These are phyloP conservation scores for Starmerella apicola DNA, from an alignment of 805 yeast species.

Conservation along the genomic window DNA sequence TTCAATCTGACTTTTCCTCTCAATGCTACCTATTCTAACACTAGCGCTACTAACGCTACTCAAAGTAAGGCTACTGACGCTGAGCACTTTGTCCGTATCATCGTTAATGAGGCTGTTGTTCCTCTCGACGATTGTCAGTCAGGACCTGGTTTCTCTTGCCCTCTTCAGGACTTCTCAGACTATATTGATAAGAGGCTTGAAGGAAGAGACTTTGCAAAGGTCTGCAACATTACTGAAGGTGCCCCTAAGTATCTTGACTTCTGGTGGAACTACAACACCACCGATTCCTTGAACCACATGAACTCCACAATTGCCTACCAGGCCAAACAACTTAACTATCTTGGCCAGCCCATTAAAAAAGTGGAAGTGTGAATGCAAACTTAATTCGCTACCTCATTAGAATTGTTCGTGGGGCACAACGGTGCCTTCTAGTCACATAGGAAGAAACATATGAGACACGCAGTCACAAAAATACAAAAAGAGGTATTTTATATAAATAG, in stretches of 20 bases:
- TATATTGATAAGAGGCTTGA: slow-evolving; percentile 4
- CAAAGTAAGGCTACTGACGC: background rate
- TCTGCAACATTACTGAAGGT: slow-evolving; percentile 4
- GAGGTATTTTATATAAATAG: too few species aligned
- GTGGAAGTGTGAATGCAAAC: too few species aligned
- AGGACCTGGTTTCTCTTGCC: slow-evolving; percentile 46
- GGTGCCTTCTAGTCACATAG: too few species aligned
- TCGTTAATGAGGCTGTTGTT: slow-evolving; percentile 2
- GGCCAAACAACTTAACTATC: background rate
- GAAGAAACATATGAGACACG: too few species aligned
- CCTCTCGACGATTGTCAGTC: slow-evolving; percentile 13
- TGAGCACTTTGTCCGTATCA: slow-evolving; percentile 1
- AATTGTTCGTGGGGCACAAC: too few species aligned
- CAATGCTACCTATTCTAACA: slow-evolving; percentile 8
- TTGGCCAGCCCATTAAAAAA: slow-evolving; percentile 4
- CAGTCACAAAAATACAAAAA: too few species aligned
- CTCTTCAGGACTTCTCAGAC: slow-evolving; percentile 25
- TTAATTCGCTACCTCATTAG: too few species aligned
- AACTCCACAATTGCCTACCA: slow-evolving; percentile 9
- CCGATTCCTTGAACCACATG: slow-evolving; percentile 13
- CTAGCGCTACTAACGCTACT: background rate
- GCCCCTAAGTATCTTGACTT: slow-evolving; percentile 14
- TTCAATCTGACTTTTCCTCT: too few species aligned
- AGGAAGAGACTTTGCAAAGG: slow-evolving; percentile 6
- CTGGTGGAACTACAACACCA: slow-evolving; percentile 24